Base-by-base conservation (phyloP, 805 yeast species). In the Candida krabiensis region DNA sequence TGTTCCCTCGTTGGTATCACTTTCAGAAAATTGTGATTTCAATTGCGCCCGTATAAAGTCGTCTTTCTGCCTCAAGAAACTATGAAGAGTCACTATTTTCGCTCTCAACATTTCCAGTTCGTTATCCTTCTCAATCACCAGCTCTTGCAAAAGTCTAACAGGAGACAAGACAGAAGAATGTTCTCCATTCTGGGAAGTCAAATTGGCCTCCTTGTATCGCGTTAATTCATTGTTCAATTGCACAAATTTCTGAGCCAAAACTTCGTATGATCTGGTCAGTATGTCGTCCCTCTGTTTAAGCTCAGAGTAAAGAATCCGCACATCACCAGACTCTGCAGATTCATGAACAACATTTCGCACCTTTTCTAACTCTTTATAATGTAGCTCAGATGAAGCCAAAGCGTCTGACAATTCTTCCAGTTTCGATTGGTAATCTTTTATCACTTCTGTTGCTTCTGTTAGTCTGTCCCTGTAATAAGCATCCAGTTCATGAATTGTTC, bases 181-280 rank as follows among this genome's bases (percentile, higher is more conserved):
- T 23, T 33, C 19, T 9, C 19, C 33, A n/a, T 33, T 32, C 4
- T 27, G n/a, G 21, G 30, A 29, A 5, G 28, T n/a, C 6, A 21
- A n/a, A 12, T 24, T 26, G 16, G 30, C 19, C 26, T 40, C 40
- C 26, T 43, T 42, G 29, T 37, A 43, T 11, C 32, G 19, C 7
- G 25, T 19, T 15, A 45, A 28, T 27, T 47, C 46, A 22, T 33
- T 25, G 35, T 34, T 28, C 15, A 40, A 9, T 7, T 37, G 35
- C 29, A 41, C 40, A 25, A 45, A 49, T 31, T 41, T 38, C 9
- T 25, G 12, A 4, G 43, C 29, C 22, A 49, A 33, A 3, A 40
- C 18, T n/a, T 35, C 35, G 42, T 44, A 50, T 4, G 50, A 43
- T 14, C 29, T 30, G 18, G 22, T 28, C 19, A 49, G 22, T 5